Evolutionary conservation across 1,139 yeast genomes (phyloP).

Genomic region (Saccharomyces hybrid): DNA sequence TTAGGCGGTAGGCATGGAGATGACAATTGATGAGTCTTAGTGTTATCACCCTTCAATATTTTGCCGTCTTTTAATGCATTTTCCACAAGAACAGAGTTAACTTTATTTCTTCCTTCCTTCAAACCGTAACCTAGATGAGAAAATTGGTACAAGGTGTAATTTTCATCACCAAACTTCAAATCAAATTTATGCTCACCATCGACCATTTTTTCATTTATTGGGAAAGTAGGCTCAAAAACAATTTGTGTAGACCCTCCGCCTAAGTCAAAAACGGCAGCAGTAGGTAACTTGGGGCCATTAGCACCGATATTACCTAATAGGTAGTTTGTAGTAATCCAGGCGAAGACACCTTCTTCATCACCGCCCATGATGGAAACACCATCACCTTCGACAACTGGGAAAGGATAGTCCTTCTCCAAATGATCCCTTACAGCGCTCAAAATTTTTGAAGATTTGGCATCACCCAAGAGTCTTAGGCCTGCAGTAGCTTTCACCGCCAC

Average conservation of each 20-base stretch:
- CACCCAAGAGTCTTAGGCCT: conserved; percentile 83
- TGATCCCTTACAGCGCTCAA: conserved; percentile 68
- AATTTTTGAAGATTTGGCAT: conserved; percentile 59
- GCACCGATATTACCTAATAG: conserved; percentile 86
- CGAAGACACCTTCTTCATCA: conserved; percentile 95
- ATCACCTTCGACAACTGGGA: conserved; percentile 77
- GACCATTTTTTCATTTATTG: conserved; percentile 50
- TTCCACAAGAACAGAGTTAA: conserved; percentile 55
- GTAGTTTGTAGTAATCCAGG: conserved; percentile 96
- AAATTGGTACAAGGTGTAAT: conserved; percentile 82
- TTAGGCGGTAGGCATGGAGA: conserved; percentile 91
- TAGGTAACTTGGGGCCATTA: conserved; percentile 51
- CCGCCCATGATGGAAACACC: conserved; percentile 94
- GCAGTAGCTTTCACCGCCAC: conserved; percentile 98
- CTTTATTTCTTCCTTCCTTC: conserved; percentile 84
- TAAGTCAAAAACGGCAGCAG: conserved; percentile 94
- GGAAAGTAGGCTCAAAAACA: conserved; percentile 85
- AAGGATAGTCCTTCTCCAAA: conserved; percentile 73
- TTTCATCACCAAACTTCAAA: conserved; percentile 70
- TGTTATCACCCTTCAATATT: conserved; percentile 34
- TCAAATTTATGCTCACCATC: conserved; percentile 88
- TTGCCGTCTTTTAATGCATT: conserved; percentile 40
- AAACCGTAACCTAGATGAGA: conserved; percentile 94
- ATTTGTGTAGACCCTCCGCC: conserved; percentile 99
- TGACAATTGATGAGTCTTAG: conserved; percentile 41